A percentile compares a stretch with the other conserved stretches of the same genome.
Evolutionary conservation across 768 basidiomycete species (phyloP).

Genomic region (Amanita molliuscula): DNA sequence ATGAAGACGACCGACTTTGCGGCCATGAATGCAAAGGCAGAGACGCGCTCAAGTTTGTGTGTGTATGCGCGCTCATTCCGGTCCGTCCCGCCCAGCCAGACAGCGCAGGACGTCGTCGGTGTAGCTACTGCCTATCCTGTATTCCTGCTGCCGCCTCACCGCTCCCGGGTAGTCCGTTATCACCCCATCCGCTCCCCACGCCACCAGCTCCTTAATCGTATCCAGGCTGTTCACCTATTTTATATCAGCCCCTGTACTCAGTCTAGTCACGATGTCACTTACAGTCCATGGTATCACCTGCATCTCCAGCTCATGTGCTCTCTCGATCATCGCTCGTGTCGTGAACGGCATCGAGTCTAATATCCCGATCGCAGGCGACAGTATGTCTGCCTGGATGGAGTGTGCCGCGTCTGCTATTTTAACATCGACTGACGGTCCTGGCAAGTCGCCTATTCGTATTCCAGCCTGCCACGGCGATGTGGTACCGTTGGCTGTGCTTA

Average conservation of each 20-base stretch:
- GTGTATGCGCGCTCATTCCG: slow-evolving; percentile 17
- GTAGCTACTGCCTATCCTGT: slow-evolving; percentile 43
- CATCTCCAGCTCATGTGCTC: slow-evolving; percentile 54
- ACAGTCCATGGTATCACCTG: slow-evolving; percentile 71
- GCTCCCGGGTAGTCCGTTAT: slow-evolving; percentile 66
- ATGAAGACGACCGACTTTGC: slow-evolving; percentile 69
- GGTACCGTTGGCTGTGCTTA: slow-evolving; percentile 26
- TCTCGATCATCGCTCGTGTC: slow-evolving; percentile 59
- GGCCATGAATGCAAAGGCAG: slow-evolving; percentile 37
- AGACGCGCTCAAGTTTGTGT: slow-evolving; percentile 7
- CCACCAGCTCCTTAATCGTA: slow-evolving; percentile 47
- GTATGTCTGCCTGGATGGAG: slow-evolving; percentile 49
- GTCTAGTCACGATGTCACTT: background rate
- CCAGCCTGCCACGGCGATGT: slow-evolving; percentile 65
- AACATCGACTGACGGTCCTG: slow-evolving; percentile 45
- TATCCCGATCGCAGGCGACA: slow-evolving; percentile 47
- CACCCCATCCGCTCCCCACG: slow-evolving; percentile 60
- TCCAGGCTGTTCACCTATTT: slow-evolving; percentile 51
- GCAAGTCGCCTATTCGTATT: slow-evolving; percentile 48
- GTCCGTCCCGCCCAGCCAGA: slow-evolving; percentile 32
- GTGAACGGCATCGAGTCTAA: slow-evolving; percentile 44
- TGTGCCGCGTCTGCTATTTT: slow-evolving; percentile 62
- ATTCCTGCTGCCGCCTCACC: slow-evolving; percentile 45
- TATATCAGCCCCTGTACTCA: background rate
- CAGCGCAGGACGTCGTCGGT: slow-evolving; percentile 54